Percentiles rank a stretch among this genome's conserved stretches.
These are phyloP conservation scores for Fusarium verticillioides DNA, from an alignment of 2,329 filamentous ascomycete genomes.

Conservation along the genomic window DNA sequence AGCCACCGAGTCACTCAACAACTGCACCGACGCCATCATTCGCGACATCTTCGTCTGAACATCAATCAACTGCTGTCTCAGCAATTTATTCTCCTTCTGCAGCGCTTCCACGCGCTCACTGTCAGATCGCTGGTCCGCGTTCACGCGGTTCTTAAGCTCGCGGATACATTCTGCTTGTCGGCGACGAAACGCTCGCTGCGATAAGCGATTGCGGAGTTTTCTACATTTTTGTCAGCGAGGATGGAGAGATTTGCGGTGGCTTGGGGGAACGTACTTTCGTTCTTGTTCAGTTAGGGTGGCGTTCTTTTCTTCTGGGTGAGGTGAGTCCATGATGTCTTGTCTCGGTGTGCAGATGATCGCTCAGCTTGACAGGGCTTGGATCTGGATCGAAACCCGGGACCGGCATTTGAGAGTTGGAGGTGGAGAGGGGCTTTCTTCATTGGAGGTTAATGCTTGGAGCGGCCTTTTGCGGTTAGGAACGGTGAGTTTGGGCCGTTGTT, in stretches of 20 bases:
- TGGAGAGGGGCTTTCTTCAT: not conserved
- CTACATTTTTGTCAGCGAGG: slow-evolving; percentile 15
- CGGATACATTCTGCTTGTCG: slow-evolving; percentile 45
- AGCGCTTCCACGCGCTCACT: slow-evolving; percentile 40
- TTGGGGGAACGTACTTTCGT: not conserved
- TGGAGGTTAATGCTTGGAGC: not conserved
- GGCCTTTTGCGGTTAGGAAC: not conserved
- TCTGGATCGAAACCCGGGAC: not conserved
- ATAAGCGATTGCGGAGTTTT: slow-evolving; percentile 48
- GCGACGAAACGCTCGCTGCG: slow-evolving; percentile 48
- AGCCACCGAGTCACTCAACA: slow-evolving; percentile 39
- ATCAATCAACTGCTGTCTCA: slow-evolving; percentile 46
- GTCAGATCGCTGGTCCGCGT: slow-evolving; percentile 37
- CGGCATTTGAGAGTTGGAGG: not conserved
- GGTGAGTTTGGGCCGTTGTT: not conserved
- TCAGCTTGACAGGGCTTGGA: not conserved
- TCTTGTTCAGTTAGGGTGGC: slow-evolving; percentile 11
- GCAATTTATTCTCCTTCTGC: slow-evolving; percentile 41
- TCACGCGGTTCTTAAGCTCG: slow-evolving; percentile 40
- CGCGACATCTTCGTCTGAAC: slow-evolving; percentile 43
- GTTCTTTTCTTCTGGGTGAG: slow-evolving; percentile 1
- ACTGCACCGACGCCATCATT: slow-evolving; percentile 41
- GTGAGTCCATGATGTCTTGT: slow-evolving; percentile 13
- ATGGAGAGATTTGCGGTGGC: not conserved
- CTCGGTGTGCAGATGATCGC: slow-evolving; percentile 4